phyloP scores from a whole-genome alignment of 768 basidiomycete genomes.

The Boletellus ananas region DNA sequence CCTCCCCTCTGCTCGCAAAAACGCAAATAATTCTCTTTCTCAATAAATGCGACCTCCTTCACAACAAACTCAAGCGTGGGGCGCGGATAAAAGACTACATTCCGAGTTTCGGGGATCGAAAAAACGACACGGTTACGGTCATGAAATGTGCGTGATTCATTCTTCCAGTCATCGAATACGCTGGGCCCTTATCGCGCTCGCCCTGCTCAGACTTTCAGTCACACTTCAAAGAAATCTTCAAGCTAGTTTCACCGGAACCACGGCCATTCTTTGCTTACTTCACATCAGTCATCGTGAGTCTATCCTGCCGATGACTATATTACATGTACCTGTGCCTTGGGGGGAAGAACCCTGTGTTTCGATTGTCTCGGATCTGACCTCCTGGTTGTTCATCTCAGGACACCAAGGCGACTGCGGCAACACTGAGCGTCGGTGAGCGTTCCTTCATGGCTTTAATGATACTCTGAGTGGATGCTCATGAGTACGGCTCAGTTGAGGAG shows the following conservation, averaged over 20 bases:
- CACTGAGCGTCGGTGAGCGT: constrained; percentile 59
- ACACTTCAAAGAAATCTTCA: constrained; percentile 74
- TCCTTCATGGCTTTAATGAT: not conserved
- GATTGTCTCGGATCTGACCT: not conserved
- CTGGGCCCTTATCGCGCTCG: constrained; percentile 8
- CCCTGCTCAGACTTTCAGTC: constrained; percentile 64
- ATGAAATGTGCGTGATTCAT: constrained; percentile 54
- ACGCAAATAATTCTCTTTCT: constrained; percentile 54
- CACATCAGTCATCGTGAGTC: constrained; percentile 72
- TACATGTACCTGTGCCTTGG: constrained; percentile 3
- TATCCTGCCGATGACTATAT: not conserved
- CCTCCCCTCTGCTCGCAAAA: constrained; percentile 57
- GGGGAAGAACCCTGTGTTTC: not conserved
- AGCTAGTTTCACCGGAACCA: constrained; percentile 55
- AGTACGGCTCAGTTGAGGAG: constrained; percentile 53
- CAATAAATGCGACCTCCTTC: constrained; percentile 70
- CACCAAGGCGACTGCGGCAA: constrained; percentile 68
- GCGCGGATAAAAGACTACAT: constrained; percentile 64
- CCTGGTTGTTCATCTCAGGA: constrained; percentile 45
- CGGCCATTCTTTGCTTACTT: constrained; percentile 70
- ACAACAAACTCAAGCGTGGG: constrained; percentile 68
- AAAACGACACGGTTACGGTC: constrained; percentile 65
- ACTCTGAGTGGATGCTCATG: constrained; percentile 3
- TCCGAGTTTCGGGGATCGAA: constrained; percentile 68
- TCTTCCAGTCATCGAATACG: not conserved